Percentiles rank a stretch among this genome's conserved stretches.
phyloP scores from a whole-genome alignment of 2,329 filamentous ascomycete genomes.

The Aquanectria penicillioides region DNA sequence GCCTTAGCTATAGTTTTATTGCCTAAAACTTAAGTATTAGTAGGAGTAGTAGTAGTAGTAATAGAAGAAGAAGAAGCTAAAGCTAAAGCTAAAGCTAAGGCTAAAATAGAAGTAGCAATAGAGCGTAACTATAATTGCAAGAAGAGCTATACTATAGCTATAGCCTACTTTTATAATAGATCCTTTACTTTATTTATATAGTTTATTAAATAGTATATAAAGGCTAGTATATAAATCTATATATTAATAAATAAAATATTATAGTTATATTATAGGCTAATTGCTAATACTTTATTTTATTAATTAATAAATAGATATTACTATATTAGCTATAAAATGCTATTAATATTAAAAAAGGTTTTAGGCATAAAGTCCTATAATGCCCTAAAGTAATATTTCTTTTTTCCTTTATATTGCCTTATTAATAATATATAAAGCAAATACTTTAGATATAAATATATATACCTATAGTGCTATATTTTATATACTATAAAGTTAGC shows the following conservation, averaged over 20 bases:
- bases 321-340: neutral
- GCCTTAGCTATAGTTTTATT: neutral
- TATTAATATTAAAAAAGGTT: neutral
- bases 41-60: no score
- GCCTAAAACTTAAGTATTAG: no score
- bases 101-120: no score
- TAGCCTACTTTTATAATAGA: neutral
- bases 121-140: no score
- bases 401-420: neutral
- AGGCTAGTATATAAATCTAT: neutral
- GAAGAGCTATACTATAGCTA: neutral
- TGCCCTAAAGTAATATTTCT: neutral
- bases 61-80: no score
- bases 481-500: constrained; percentile 13
- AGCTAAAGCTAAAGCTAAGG: no score
- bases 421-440: neutral
- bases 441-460: neutral
- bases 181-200: neutral
- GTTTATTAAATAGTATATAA: neutral
- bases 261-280: neutral
- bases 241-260: neutral
- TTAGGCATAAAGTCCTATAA: neutral
- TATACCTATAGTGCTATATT: neutral
- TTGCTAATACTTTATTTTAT: neutral
- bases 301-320: neutral